Conservation (phyloP, 2,329 filamentous ascomycete species). For the Aureobasidium pullulans region DNA sequence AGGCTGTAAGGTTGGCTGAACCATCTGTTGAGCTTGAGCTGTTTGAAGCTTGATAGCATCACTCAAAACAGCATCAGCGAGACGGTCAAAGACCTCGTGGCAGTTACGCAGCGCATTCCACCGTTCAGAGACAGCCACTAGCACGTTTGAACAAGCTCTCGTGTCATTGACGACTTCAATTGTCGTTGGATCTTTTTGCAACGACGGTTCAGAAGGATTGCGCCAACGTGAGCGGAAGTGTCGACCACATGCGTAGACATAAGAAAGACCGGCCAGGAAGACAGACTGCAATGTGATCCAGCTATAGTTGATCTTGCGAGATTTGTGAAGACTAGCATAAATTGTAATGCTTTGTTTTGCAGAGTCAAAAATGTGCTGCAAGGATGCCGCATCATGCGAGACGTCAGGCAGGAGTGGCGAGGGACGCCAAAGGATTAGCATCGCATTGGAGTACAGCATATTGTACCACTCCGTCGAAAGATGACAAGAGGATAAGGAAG, state of each 20-base stretch:
- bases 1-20: neutral
- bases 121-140: constrained; percentile 39
- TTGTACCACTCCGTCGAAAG: constrained; percentile 37
- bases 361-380: constrained; percentile 30
- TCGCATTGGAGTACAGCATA: constrained; percentile 36
- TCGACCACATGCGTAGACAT: constrained; percentile 36
- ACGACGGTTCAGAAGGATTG: constrained; percentile 1
- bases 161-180: constrained; percentile 38
- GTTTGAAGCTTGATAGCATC: constrained; percentile 32
- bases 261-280: constrained; percentile 41
- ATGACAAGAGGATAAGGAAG: constrained; percentile 31
- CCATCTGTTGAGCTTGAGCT: neutral
- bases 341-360: constrained; percentile 35
- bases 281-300: constrained; percentile 45
- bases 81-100: constrained; percentile 37
- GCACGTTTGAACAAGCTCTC: constrained; percentile 37
- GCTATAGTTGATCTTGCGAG: constrained; percentile 41
- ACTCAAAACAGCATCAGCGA: constrained; percentile 37
- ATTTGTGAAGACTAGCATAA: constrained; percentile 39
- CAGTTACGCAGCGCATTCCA: constrained; percentile 36
- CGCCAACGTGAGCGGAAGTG: constrained; percentile 28
- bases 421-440: constrained; percentile 38
- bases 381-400: constrained; percentile 13
- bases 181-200: constrained; percentile 32
- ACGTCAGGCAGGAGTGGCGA: constrained; percentile 25